A percentile compares a stretch with the other conserved stretches of the same genome.
Evolutionary conservation across 495 filamentous ascomycete species (phyloP).

Genomic region (Tuber microsphaerosporum): DNA sequence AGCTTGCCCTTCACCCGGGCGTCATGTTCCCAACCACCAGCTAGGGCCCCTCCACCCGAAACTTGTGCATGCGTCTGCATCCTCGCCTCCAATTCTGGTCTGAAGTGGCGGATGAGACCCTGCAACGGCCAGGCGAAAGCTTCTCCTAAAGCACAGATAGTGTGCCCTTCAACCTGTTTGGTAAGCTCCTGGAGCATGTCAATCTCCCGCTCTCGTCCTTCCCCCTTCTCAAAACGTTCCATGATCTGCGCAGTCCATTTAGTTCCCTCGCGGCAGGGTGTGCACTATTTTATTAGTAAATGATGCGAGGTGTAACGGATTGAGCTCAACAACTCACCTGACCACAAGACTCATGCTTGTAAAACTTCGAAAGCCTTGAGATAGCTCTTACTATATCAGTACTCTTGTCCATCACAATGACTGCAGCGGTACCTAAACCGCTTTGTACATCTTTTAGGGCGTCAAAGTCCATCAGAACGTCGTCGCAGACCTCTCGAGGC

Average conservation of each 20-base stretch:
- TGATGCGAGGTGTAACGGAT: too few relatives aligned
- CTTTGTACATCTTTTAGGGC: conserved; percentile 94
- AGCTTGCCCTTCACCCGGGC: conserved; percentile 69
- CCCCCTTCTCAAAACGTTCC: conserved; percentile 84
- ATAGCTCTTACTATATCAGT: conserved; percentile 92
- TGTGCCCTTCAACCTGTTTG: conserved; percentile 98
- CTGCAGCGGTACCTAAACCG: conserved; percentile 93
- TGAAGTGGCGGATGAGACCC: conserved; percentile 94
- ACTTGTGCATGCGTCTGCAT: conserved; percentile 68
- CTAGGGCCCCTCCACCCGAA: conserved; percentile 62
- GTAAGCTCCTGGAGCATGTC: conserved; percentile 99
- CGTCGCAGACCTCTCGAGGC: conserved; percentile 75
- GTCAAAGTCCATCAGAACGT: conserved; percentile 98
- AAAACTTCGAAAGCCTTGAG: conserved; percentile 86
- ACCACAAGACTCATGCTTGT: conserved; percentile 95
- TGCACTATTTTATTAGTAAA: conserved; percentile 52
- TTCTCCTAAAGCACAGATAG: conserved; percentile 94
- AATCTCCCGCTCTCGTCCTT: conserved; percentile 82
- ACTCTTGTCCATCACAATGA: conserved; percentile 98
- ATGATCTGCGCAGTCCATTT: conserved; percentile 99
- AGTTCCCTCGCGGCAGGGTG: conserved; percentile 91
- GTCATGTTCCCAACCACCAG: conserved; percentile 81
- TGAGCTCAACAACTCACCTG: conserved; percentile 46
- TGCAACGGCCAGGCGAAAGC: conserved; percentile 98
- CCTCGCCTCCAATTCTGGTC: conserved; percentile 84